A percentile compares a stretch with the other conserved stretches of the same genome.
Conservation (phyloP, 495 filamentous ascomycete species). For the Ramalina intermedia region DNA sequence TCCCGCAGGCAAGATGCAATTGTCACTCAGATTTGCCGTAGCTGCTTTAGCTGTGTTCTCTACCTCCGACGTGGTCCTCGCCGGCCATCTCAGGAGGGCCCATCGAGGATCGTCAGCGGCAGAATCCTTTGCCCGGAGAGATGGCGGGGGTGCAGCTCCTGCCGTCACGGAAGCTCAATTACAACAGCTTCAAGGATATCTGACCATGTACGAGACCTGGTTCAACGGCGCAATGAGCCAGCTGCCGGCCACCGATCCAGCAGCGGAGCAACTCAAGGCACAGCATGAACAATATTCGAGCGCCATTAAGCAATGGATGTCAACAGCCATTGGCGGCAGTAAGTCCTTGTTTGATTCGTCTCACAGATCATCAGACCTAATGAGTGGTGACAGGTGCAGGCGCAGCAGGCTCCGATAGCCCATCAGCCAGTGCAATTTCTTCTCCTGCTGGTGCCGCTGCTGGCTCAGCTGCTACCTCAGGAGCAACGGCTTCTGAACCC, state of each 20-base stretch:
- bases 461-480: not conserved
- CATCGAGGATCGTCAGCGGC: constrained; percentile 12
- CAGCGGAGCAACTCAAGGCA: not conserved
- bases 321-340: not conserved
- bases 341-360: not conserved
- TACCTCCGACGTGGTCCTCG: no score
- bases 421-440: not conserved
- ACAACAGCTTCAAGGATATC: not conserved
- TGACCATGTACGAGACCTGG: not conserved
- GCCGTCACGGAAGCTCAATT: not conserved
- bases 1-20: no score
- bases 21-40: no score
- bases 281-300: not conserved
- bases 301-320: not conserved
- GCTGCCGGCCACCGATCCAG: not conserved
- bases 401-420: not conserved
- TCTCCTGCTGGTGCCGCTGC: not conserved
- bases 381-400: not conserved
- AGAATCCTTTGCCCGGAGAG: not conserved
- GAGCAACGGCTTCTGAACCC: not conserved
- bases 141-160: no score
- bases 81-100: not conserved
- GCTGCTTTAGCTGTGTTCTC: no score
- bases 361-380: no score
- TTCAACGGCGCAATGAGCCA: not conserved